Percentiles rank a stretch among this genome's conserved stretches.
phyloP scores from a whole-genome alignment of 129 eudicot species.

The Saposhnikovia divaricata region DNA sequence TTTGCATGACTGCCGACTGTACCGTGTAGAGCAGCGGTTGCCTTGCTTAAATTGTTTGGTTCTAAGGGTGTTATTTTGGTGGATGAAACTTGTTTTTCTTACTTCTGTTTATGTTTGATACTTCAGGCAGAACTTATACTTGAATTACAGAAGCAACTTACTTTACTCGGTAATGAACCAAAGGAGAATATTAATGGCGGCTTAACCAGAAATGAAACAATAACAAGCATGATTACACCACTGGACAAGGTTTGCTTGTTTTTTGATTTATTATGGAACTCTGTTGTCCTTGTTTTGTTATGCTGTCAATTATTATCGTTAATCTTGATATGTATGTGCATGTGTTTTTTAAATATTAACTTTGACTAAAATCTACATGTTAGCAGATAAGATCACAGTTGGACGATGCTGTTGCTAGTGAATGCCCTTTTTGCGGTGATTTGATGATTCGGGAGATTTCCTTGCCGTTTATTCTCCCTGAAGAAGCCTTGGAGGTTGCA shows the following conservation, averaged over 20 bases:
- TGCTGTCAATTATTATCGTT: background rate
- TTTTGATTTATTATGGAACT: background rate
- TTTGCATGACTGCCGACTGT: background rate
- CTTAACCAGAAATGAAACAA: conserved; percentile 41
- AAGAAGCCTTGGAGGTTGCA: conserved; percentile 50
- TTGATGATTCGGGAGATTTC: conserved; percentile 89
- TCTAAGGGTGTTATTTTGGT: background rate
- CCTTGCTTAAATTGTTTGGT: background rate
- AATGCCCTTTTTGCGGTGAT: conserved; percentile 96
- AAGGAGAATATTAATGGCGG: conserved; percentile 50
- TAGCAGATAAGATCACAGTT: conserved; percentile 77
- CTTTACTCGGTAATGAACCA: conserved; percentile 57
- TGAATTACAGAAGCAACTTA: conserved; percentile 93
- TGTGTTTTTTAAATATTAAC: background rate
- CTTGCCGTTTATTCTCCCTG: conserved; percentile 64
- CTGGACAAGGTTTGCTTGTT: conserved; percentile 51
- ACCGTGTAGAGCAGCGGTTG: background rate
- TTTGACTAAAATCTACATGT: background rate
- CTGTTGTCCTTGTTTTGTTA: background rate
- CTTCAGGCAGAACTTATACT: conserved; percentile 86
- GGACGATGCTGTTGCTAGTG: conserved; percentile 91
- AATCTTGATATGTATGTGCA: background rate
- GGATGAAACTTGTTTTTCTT: background rate
- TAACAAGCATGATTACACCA: conserved; percentile 59
- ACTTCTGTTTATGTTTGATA: background rate